Evolutionary conservation across 768 basidiomycete genomes (phyloP).

Genomic region (Arthromyces matolae): DNA sequence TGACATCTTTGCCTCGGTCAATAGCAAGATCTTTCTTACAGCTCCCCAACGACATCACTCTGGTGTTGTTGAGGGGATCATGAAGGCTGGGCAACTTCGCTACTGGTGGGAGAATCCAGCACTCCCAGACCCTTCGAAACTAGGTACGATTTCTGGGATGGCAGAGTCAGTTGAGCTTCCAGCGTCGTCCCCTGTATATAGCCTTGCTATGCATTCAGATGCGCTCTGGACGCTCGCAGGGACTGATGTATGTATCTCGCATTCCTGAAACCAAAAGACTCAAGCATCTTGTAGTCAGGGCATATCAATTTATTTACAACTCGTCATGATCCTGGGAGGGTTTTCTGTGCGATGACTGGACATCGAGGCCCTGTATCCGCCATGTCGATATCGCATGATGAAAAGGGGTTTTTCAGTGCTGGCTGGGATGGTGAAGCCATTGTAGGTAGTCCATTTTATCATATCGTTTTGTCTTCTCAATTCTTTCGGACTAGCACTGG

Average conservation of each 20-base stretch:
- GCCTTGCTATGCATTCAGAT: constrained; percentile 87
- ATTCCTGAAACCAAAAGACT: constrained; percentile 6
- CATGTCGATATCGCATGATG: constrained; percentile 75
- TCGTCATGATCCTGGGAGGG: constrained; percentile 84
- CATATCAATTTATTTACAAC: constrained; percentile 90
- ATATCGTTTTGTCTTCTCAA: constrained; percentile 8
- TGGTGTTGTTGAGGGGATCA: constrained; percentile 86
- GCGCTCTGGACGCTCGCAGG: constrained; percentile 92
- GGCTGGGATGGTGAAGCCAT: constrained; percentile 92
- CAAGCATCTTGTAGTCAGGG: constrained; percentile 56
- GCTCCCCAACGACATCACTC: constrained; percentile 87
- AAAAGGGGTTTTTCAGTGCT: constrained; percentile 85
- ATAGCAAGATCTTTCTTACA: constrained; percentile 82
- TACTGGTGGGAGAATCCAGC: constrained; percentile 89
- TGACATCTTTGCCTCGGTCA: constrained; percentile 85
- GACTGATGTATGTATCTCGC: constrained; percentile 57
- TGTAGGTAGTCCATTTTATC: constrained; percentile 42
- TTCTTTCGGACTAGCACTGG: constrained; percentile 72
- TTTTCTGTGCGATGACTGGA: constrained; percentile 67
- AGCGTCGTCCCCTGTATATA: constrained; percentile 74
- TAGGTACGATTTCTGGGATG: constrained; percentile 20
- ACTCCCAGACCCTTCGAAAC: constrained; percentile 26
- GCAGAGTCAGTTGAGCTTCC: constrained; percentile 49
- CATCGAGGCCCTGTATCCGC: constrained; percentile 84
- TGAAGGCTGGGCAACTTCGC: constrained; percentile 82